Base-by-base conservation (phyloP, 306 rosid species). In the Fragaria vesca region DNA sequence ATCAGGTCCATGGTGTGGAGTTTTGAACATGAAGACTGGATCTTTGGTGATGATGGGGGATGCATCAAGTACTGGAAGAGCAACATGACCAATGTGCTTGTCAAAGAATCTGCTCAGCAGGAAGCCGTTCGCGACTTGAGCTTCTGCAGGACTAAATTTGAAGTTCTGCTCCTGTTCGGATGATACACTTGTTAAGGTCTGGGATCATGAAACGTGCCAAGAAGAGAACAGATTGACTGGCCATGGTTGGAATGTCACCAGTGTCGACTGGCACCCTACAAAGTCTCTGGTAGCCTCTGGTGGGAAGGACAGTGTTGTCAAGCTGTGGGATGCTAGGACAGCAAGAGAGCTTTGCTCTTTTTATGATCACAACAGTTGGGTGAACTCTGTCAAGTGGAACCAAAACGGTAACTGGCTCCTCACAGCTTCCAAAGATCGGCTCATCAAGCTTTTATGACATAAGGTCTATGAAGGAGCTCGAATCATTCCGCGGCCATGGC, bases 191-290 rank as follows among this genome's bases (percentile, higher is more conserved):
- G 97, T 94, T 68, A 94, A 94, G 83, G 95, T 94, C 73, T 94
- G 97, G 98, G 98, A 94, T 79, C 92, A 90, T 72, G 98, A 94
- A 38, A 91, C 97, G 36, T 94, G 97, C 81, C 97, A 90, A 66
- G 97, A 94, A 83, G 98, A 90, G 87, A 89, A 89, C 72, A 90
- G 95, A 65, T 83, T 94, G 85, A 83, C 95, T 46, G 98, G 97
- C 94, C 98, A 93, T 85, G 98, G 98, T 85, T 94, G 98, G 97
- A 97, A 94, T 85, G 98, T 92, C 88, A 92, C 89, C 88, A 88
- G 97, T 82, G 97, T 94, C 87, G 97, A 94, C 74, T 94, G 97
- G 97, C 98, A 94, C 84, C 98, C 97, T 30, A 86, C 97, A 63
- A 92, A 94, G 60, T 88, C 97, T 79, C 89, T 94, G 24, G 82